A percentile compares a stretch with the other conserved stretches of the same genome.
phyloP scores from a whole-genome alignment of 768 basidiomycete genomes.

The Psilocybe tampanensis region DNA sequence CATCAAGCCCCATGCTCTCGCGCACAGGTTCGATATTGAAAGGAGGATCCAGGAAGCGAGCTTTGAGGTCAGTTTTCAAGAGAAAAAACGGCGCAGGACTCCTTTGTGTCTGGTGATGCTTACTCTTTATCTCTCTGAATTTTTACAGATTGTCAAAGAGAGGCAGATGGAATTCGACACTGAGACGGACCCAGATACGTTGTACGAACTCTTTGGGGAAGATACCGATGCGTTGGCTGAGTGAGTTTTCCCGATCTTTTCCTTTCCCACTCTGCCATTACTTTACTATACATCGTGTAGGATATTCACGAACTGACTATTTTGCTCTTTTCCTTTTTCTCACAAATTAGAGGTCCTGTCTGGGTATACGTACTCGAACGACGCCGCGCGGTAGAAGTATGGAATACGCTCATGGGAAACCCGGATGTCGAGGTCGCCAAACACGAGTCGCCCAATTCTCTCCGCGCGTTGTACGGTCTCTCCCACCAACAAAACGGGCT shows the following conservation, averaged over 20 bases:
- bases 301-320: constrained; percentile 5
- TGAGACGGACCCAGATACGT: constrained; percentile 78
- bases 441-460: constrained; percentile 57
- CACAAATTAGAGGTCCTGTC: constrained; percentile 66
- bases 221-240: constrained; percentile 75
- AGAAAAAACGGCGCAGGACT: not conserved
- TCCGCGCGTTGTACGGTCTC: constrained; percentile 70
- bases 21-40: constrained; percentile 80
- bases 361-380: constrained; percentile 92
- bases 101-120: not conserved
- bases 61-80: constrained; percentile 63
- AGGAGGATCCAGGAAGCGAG: constrained; percentile 75
- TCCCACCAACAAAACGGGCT: constrained; percentile 60
- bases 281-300: not conserved
- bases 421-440: constrained; percentile 60
- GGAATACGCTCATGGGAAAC: constrained; percentile 76
- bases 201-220: constrained; percentile 80
- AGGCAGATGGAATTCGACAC: constrained; percentile 88
- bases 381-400: constrained; percentile 78
- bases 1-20: constrained; percentile 79
- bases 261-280: constrained; percentile 1
- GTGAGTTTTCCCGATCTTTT: constrained; percentile 48
- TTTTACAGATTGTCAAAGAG: constrained; percentile 72
- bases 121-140: not conserved
- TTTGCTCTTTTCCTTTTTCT: constrained; percentile 2